These are phyloP conservation scores for Amorphotheca resinae DNA, from an alignment of 495 filamentous ascomycete genomes.

Conservation along the genomic window DNA sequence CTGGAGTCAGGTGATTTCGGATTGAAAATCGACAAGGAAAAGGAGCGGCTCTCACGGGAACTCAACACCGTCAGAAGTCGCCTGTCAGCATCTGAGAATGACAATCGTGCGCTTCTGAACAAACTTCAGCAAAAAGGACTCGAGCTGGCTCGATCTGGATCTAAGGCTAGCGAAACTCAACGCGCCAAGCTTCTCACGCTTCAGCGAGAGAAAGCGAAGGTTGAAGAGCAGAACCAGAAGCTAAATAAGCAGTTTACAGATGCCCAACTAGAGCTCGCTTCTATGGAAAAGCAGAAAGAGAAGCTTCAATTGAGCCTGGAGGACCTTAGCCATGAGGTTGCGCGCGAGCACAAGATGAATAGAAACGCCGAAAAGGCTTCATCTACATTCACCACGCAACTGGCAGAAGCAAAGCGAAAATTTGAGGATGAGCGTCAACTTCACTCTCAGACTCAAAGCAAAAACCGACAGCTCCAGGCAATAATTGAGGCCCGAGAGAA, in stretches of 20 bases:
- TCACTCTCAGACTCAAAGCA: slow-evolving; percentile 72
- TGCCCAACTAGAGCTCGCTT: slow-evolving; percentile 69
- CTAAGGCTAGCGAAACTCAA: slow-evolving; percentile 73
- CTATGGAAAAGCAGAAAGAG: slow-evolving; percentile 91
- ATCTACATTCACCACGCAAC: slow-evolving; percentile 68
- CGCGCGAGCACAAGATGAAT: slow-evolving; percentile 78
- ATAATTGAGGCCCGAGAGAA: slow-evolving; percentile 63
- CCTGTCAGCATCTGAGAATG: slow-evolving; percentile 86
- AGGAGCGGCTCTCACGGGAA: slow-evolving; percentile 84
- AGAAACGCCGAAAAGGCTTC: slow-evolving; percentile 84
- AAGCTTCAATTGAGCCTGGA: slow-evolving; percentile 82
- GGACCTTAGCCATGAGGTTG: slow-evolving; percentile 88
- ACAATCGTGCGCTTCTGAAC: slow-evolving; percentile 88
- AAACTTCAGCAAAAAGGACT: slow-evolving; percentile 97
- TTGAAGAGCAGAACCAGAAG: slow-evolving; percentile 73
- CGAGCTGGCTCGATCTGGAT: slow-evolving; percentile 84
- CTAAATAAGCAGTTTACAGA: slow-evolving; percentile 80
- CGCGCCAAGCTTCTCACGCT: slow-evolving; percentile 63
- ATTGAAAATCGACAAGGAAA: slow-evolving; percentile 78
- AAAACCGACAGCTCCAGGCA: slow-evolving; percentile 65
- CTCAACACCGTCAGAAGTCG: slow-evolving; percentile 87
- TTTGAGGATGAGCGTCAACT: slow-evolving; percentile 86
- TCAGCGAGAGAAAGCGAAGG: slow-evolving; percentile 71
- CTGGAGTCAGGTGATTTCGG: slow-evolving; percentile 81
- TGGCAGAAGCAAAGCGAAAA: slow-evolving; percentile 79